Conservation (phyloP, 2,329 filamentous ascomycete species). For the Pseudocercospora fuligena region DNA sequence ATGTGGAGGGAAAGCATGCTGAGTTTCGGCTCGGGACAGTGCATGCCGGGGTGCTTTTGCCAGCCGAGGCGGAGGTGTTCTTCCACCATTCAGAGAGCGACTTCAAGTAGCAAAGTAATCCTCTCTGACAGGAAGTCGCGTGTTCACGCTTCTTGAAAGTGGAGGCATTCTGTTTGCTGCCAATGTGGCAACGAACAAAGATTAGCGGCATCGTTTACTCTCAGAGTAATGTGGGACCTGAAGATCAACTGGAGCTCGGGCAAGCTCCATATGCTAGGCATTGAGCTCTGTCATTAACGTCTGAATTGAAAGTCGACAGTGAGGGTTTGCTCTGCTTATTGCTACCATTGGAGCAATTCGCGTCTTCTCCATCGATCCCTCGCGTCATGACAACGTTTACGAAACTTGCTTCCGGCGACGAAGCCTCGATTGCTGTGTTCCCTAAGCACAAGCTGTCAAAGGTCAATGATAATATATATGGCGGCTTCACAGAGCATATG, state of each 20-base stretch:
- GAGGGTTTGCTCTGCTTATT: neutral
- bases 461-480: conserved; percentile 81
- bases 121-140: neutral
- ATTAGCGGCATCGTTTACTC: neutral
- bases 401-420: conserved; percentile 64
- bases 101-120: neutral
- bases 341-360: neutral
- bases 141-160: neutral
- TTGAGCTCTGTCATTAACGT: too few relatives aligned
- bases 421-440: conserved; percentile 69
- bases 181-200: neutral
- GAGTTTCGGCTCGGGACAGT: conserved; percentile 9
- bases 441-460: conserved; percentile 68
- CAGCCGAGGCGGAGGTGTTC: neutral
- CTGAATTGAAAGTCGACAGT: neutral
- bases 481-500: conserved; percentile 90
- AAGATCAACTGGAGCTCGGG: neutral
- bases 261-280: neutral
- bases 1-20: neutral
- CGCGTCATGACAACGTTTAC: conserved; percentile 70
- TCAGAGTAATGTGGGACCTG: neutral
- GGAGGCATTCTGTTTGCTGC: neutral
- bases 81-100: neutral
- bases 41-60: neutral
- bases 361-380: neutral